phyloP scores from a whole-genome alignment of 1,284 basidiomycete genomes.

The Trichosporon ovoides region DNA sequence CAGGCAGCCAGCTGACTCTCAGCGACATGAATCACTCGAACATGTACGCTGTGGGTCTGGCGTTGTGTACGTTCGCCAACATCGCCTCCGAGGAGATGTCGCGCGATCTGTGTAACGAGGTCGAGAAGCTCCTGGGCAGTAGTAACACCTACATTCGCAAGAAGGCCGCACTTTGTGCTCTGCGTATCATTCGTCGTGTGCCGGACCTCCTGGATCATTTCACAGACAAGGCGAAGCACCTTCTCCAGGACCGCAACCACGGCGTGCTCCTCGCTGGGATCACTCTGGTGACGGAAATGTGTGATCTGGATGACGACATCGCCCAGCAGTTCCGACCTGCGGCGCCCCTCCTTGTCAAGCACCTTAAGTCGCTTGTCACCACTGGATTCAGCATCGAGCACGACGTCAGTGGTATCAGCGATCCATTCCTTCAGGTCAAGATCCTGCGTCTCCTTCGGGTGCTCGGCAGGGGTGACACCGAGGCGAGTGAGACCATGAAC shows the following conservation, averaged over 20 bases:
- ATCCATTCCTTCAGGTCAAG: conserved; percentile 97
- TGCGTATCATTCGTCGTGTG: conserved; percentile 92
- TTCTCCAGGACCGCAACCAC: conserved; percentile 93
- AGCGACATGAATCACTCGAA: conserved; percentile 99
- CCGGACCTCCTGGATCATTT: conserved; percentile 96
- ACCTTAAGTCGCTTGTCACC: conserved; percentile 90
- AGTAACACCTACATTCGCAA: conserved; percentile 99
- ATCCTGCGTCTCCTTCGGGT: conserved; percentile 87
- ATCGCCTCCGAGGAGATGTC: conserved; percentile 99
- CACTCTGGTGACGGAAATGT: conserved; percentile 94
- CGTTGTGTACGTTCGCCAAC: conserved; percentile 97
- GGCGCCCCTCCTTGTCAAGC: conserved; percentile 87
- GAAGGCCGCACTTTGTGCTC: conserved; percentile 97
- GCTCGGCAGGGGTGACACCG: conserved; percentile 76
- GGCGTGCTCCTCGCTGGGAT: conserved; percentile 91
- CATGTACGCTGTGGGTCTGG: conserved; percentile 97
- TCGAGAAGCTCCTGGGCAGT: conserved; percentile 94
- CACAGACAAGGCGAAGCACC: conserved; percentile 75
- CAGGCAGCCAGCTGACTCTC: conserved; percentile 1
- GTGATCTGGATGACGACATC: conserved; percentile 66
- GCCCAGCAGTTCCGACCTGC: conserved; percentile 88
- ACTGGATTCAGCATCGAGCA: conserved; percentile 99
- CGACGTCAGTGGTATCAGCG: conserved; percentile 98
- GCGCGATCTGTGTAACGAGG: conserved; percentile 89
- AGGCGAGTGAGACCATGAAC: conserved; percentile 95